phyloP scores from a whole-genome alignment of 1,284 basidiomycete genomes.

The Pyrrhoderma lamaoense region DNA sequence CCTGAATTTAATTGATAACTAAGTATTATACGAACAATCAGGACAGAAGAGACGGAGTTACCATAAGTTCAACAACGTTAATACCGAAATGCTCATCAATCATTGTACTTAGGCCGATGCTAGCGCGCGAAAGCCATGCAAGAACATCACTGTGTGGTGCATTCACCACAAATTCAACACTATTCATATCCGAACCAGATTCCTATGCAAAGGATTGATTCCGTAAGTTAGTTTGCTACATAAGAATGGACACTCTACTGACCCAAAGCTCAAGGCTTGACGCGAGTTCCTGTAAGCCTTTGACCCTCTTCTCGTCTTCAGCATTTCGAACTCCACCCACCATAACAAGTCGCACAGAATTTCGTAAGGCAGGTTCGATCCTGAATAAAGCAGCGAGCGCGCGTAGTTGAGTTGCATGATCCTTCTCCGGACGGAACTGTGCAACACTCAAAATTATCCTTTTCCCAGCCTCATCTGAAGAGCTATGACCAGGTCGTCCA shows the following conservation, averaged over 20 bases:
- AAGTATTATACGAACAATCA: neutral
- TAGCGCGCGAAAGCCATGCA: conserved; percentile 60
- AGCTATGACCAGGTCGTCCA: conserved; percentile 27
- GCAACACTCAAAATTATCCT: conserved; percentile 75
- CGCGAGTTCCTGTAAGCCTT: conserved; percentile 52
- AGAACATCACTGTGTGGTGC: conserved; percentile 72
- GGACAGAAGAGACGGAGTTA: conserved; percentile 29
- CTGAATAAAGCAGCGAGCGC: conserved; percentile 61
- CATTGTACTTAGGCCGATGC: conserved; percentile 93
- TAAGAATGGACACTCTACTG: no score
- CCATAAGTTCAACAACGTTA: conserved; percentile 97
- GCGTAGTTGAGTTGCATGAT: conserved; percentile 76
- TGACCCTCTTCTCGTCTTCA: conserved; percentile 68
- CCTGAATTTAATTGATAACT: conserved; percentile 39
- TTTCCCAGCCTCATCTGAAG: no score
- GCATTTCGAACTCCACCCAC: conserved; percentile 82
- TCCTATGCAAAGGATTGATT: neutral
- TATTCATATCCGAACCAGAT: conserved; percentile 35
- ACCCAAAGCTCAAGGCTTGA: conserved; percentile 52
- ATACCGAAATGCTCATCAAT: conserved; percentile 99
- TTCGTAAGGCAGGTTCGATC: conserved; percentile 49
- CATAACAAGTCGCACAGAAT: conserved; percentile 52
- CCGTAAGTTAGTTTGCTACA: no score
- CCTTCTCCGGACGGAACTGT: conserved; percentile 95
- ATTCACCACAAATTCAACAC: conserved; percentile 80